Base-by-base conservation (phyloP, 352 stramenopile genomes). In the Pythium brachiatum region DNA sequence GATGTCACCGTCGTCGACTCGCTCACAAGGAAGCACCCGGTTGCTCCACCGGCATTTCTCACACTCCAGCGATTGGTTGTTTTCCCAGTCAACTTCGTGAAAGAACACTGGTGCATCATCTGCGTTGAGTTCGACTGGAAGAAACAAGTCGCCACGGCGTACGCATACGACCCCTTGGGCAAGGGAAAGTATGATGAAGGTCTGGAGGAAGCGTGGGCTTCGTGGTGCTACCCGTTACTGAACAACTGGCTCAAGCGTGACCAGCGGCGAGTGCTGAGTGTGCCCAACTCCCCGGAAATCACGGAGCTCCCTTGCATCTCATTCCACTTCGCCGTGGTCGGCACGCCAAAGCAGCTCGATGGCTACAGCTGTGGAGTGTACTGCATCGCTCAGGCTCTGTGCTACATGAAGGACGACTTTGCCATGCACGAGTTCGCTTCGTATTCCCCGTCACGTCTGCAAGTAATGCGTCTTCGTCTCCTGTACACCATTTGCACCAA, bases 401-500 rank as follows among this genome's bases (percentile, higher is more conserved):
- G 51, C 31, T 47, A 52, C 11, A 47, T 57, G 51, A 2, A 6
- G 7, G n/a, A 34, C 1, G 51, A 57, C 21, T 47, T 47, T 12
- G 21, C 18, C 12, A 36, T 57, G 18, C 51, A 57, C 8, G 13
- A 47, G 2, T 25, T 32, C 4, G 9, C 4, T 23, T 12, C 23
- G 21, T 34, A 48, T 3, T 57, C 51, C 8, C 31, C 31, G 9
- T 20, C 29, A 11, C n/a, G 21, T 2, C 34, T 57, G 8, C 39
- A 34, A 20, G 18, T 57, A 15, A 57, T 57, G 32, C 31, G 51
- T 7, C 51, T 57, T 6, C 51, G 51, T 15, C 18, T 57, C 32
- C 47, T 47, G 51, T 57, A 47, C 51, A 47, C 43, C 15, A 31
- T 57, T 3, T 25, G 47, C 2, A 20, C n/a, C 7, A 57, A 57